Conservation (phyloP, 2,329 filamentous ascomycete species). For the Basipetospora chlamydospora region DNA sequence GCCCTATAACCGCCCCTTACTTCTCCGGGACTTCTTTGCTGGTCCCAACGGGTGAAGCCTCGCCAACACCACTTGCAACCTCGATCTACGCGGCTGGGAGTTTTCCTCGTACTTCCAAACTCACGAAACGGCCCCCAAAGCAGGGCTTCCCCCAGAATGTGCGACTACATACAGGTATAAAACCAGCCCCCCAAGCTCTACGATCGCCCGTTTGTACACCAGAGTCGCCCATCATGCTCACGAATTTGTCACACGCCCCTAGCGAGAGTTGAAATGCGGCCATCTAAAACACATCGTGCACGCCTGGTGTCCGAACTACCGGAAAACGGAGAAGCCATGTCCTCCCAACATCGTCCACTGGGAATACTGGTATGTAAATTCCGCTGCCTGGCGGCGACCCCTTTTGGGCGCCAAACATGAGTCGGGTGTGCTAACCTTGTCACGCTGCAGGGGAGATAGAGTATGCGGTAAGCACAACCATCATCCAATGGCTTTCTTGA, state of each 20-base stretch:
- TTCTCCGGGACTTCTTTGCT: too few relatives aligned
- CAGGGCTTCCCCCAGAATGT: constrained; percentile 3
- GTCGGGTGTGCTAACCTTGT: too few relatives aligned
- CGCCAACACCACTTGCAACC: too few relatives aligned
- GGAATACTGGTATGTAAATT: constrained; percentile 6
- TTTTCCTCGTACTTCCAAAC: too few relatives aligned
- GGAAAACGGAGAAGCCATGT: constrained; percentile 4
- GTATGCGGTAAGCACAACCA: constrained; percentile 3
- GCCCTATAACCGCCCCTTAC: too few relatives aligned
- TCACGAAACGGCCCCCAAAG: too few relatives aligned
- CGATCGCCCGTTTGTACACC: not conserved
- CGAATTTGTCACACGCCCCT: not conserved
- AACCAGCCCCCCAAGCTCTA: not conserved
- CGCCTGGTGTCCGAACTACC: constrained; percentile 6
- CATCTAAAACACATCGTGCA: constrained; percentile 6
- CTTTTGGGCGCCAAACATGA: too few relatives aligned
- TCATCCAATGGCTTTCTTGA: not conserved
- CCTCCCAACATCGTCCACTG: constrained; percentile 6
- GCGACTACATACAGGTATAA: constrained; percentile 6
- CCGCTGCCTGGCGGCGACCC: too few relatives aligned
- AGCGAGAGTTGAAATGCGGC: constrained; percentile 5
- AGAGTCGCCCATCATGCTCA: not conserved
- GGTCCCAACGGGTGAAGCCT: too few relatives aligned
- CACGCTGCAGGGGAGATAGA: constrained; percentile 2
- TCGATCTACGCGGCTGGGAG: too few relatives aligned